Percentiles rank a stretch among this genome's conserved stretches.
Conservation (phyloP, 176 grass and related monocot genomes). For the Themeda triandra region DNA sequence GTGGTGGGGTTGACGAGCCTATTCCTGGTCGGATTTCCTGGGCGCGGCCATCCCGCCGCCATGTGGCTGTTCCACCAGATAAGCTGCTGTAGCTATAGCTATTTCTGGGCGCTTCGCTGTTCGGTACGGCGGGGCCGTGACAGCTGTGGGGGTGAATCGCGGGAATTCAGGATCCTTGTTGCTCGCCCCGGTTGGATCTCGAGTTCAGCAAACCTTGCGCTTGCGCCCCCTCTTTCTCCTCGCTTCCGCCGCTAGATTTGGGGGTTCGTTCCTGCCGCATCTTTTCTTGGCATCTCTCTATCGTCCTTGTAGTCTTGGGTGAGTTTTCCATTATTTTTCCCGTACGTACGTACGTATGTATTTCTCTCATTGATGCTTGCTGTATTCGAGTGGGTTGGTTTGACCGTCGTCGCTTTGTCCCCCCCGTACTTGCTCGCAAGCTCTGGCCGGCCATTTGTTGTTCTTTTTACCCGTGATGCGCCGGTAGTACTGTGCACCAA, state of each 20-base stretch:
- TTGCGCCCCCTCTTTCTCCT: background rate
- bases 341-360: background rate
- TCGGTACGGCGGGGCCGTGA: background rate
- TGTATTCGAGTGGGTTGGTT: slow-evolving; percentile 17
- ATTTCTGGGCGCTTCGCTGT: slow-evolving; percentile 21
- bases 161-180: slow-evolving; percentile 13
- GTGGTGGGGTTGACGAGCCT: background rate
- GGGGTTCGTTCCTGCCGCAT: background rate
- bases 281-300: background rate
- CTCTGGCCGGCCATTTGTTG: background rate
- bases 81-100: background rate
- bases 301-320: background rate
- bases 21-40: slow-evolving; percentile 9
- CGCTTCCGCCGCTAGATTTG: slow-evolving; percentile 7
- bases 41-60: background rate
- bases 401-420: background rate
- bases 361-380: background rate
- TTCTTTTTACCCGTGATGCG: background rate
- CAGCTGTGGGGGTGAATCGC: background rate
- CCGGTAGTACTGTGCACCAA: background rate
- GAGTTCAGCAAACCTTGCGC: background rate
- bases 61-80: background rate
- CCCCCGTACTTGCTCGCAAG: slow-evolving; percentile 2
- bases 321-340: background rate
- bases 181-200: slow-evolving; percentile 26